A percentile compares a stretch with the other conserved stretches of the same genome.
These are phyloP conservation scores for Henckelia pumila DNA, from an alignment of 257 asterid species.

Conservation along the genomic window DNA sequence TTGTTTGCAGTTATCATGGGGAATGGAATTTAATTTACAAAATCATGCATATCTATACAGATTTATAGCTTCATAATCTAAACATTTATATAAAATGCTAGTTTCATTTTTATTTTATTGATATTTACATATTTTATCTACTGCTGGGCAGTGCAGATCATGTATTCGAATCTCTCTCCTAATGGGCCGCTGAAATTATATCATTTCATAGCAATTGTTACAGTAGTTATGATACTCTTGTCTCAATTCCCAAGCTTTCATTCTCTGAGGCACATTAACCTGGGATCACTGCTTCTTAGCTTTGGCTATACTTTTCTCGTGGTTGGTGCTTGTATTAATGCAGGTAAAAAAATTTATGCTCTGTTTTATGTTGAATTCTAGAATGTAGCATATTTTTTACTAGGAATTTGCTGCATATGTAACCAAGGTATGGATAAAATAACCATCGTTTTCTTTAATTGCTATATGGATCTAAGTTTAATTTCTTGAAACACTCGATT, in stretches of 20 bases:
- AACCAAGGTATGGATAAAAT: neutral
- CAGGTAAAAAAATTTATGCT: conserved; percentile 40
- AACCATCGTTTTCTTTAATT: neutral
- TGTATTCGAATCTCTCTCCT: conserved; percentile 76
- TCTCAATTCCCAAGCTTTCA: conserved; percentile 95
- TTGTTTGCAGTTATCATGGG: neutral
- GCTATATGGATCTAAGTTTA: neutral
- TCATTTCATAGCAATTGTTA: conserved; percentile 88
- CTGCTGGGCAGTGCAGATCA: conserved; percentile 48
- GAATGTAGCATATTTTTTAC: neutral
- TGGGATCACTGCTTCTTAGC: conserved; percentile 76
- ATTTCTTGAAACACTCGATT: neutral
- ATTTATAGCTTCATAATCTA: neutral
- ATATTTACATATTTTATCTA: conserved; percentile 11
- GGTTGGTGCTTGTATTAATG: conserved; percentile 82
- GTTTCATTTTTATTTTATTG: neutral
- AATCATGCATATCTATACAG: neutral
- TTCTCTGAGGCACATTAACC: conserved; percentile 87
- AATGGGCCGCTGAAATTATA: conserved; percentile 69
- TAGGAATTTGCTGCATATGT: neutral
- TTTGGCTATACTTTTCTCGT: conserved; percentile 80
- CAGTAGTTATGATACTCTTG: conserved; percentile 71
- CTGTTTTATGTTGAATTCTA: neutral
- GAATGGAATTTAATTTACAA: neutral
- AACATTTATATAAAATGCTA: neutral